These are phyloP conservation scores for Fusarium sp. DNA, from an alignment of 2,329 filamentous ascomycete species.

Conservation along the genomic window DNA sequence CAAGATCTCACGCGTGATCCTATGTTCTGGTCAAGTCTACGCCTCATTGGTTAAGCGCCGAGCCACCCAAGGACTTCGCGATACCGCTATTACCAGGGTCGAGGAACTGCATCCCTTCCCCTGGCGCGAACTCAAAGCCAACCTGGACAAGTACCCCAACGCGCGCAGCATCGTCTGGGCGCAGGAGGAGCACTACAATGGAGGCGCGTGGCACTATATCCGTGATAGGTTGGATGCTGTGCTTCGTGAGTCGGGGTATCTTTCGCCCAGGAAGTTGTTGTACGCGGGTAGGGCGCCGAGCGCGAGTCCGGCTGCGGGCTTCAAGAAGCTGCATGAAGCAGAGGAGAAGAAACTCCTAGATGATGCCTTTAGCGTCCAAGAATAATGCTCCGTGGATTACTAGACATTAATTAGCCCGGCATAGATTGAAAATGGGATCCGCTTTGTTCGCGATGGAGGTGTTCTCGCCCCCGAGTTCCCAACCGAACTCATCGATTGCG, in stretches of 20 bases:
- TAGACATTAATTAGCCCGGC: neutral
- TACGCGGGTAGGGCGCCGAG: constrained; percentile 33
- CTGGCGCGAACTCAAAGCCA: constrained; percentile 41
- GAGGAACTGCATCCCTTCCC: constrained; percentile 49
- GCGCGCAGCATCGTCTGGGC: constrained; percentile 44
- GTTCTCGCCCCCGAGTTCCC: no score
- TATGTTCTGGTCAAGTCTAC: constrained; percentile 96
- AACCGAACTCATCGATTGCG: no score
- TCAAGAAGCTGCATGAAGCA: constrained; percentile 29
- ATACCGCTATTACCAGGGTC: constrained; percentile 41
- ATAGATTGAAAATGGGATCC: neutral
- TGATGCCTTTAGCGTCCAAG: constrained; percentile 26
- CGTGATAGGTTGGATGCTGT: constrained; percentile 42
- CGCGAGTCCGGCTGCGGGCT: constrained; percentile 34
- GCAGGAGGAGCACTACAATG: constrained; percentile 48
- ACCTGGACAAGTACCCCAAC: constrained; percentile 41
- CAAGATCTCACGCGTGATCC: constrained; percentile 90
- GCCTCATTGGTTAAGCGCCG: constrained; percentile 56
- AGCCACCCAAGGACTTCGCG: constrained; percentile 16
- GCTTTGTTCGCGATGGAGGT: no score
- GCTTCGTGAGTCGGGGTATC: constrained; percentile 3
- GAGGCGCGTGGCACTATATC: constrained; percentile 46
- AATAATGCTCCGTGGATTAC: neutral
- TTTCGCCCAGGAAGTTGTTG: constrained; percentile 8
- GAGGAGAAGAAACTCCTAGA: constrained; percentile 30